These are phyloP conservation scores for Suhomyces sp. DNA, from an alignment of 805 yeast genomes.

Conservation along the genomic window DNA sequence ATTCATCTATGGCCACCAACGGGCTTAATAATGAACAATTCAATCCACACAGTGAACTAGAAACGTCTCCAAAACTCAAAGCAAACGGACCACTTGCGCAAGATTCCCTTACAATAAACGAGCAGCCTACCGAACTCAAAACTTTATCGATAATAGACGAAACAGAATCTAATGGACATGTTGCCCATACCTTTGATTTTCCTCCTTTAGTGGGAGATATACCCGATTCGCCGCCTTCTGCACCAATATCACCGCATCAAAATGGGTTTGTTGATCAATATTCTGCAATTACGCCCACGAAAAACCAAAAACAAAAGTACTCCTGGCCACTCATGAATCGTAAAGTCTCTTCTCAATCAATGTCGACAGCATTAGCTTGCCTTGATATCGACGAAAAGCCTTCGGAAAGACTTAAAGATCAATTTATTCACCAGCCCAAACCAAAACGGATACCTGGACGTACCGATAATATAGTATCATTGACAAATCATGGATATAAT, in stretches of 20 bases:
- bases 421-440: constrained; percentile 2
- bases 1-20: neutral
- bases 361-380: constrained; percentile 32
- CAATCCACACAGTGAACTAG: too few relatives aligned
- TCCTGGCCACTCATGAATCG: constrained; percentile 14
- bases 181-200: neutral
- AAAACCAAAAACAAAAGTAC: constrained; percentile 4
- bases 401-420: too few relatives aligned
- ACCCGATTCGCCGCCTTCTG: constrained; percentile 47
- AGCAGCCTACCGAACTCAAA: constrained; percentile 13
- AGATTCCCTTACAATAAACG: constrained; percentile 7
- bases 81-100: neutral
- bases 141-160: constrained; percentile 11
- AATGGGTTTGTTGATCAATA: constrained; percentile 1
- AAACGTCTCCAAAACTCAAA: neutral
- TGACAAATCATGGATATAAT: too few relatives aligned
- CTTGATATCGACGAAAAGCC: constrained; percentile 18
- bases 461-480: too few relatives aligned
- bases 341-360: constrained; percentile 21
- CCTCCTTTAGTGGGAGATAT: constrained; percentile 16
- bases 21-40: neutral
- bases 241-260: constrained; percentile 32
- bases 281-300: constrained; percentile 5
- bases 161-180: constrained; percentile 7
- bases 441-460: constrained; percentile 1